A percentile compares a stretch with the other conserved stretches of the same genome.
Conservation (phyloP, 2,329 filamentous ascomycete species). For the Cadophora sp. region DNA sequence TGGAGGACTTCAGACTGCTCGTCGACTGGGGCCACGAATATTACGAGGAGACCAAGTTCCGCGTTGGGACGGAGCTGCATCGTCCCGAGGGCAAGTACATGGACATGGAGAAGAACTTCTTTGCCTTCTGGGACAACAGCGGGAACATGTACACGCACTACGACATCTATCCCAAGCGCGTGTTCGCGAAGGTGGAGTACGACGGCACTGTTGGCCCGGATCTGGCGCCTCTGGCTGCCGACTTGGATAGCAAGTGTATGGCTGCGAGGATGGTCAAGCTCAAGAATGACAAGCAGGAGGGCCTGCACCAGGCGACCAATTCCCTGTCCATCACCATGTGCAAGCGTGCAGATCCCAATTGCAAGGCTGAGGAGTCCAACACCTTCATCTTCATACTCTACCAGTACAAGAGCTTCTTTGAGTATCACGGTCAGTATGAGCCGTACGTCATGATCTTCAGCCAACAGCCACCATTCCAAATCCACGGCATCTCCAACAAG, state of each 20-base stretch:
- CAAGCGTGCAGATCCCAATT: constrained; percentile 52
- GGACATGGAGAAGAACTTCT: constrained; percentile 66
- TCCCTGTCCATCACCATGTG: constrained; percentile 63
- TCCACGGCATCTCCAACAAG: constrained; percentile 55
- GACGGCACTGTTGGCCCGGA: constrained; percentile 57
- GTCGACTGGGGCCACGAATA: constrained; percentile 49
- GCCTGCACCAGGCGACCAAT: constrained; percentile 66
- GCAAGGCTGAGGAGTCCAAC: constrained; percentile 51
- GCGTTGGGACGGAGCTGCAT: constrained; percentile 56
- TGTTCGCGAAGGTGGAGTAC: constrained; percentile 53
- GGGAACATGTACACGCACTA: constrained; percentile 59
- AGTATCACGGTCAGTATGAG: constrained; percentile 59
- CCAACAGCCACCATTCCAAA: constrained; percentile 54
- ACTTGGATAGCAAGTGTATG: constrained; percentile 54
- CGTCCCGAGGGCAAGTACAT: constrained; percentile 51
- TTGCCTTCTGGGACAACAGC: constrained; percentile 62
- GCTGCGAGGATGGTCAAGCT: constrained; percentile 52
- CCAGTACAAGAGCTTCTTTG: constrained; percentile 59
- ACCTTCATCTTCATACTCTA: constrained; percentile 62
- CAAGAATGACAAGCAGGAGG: constrained; percentile 46
- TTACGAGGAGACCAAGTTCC: constrained; percentile 36
- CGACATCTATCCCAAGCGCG: constrained; percentile 56
- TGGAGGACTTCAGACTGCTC: constrained; percentile 59
- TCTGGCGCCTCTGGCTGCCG: constrained; percentile 48
- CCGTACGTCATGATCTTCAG: constrained; percentile 61